Evolutionary conservation across 345 rosid species (phyloP).

Genomic region (Salix purpurea): DNA sequence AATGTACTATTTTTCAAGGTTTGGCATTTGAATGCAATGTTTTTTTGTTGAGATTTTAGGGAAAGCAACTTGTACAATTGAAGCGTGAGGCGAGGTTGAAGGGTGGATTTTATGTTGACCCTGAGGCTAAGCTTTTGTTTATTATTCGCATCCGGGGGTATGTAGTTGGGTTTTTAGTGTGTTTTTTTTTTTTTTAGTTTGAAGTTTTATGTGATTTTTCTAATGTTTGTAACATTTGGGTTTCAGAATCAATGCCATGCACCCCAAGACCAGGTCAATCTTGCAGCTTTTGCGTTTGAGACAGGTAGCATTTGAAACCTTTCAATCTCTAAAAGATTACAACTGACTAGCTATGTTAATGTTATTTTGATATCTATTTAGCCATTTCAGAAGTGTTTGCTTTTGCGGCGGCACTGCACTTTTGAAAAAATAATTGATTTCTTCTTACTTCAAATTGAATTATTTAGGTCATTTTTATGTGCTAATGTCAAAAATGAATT

Average conservation of each 20-base stretch:
- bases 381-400: too few relatives aligned
- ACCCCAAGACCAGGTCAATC: conserved; percentile 79
- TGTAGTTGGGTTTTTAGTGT: not conserved
- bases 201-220: not conserved
- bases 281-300: conserved; percentile 89
- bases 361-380: not conserved
- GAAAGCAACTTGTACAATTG: conserved; percentile 11
- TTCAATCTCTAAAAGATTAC: not conserved
- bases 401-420: too few relatives aligned
- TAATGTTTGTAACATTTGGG: too few relatives aligned
- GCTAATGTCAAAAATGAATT: too few relatives aligned
- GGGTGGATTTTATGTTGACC: conserved; percentile 27
- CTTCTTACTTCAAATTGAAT: too few relatives aligned
- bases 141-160: conserved; percentile 24
- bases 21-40: not conserved
- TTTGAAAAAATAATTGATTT: too few relatives aligned
- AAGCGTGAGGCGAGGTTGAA: conserved; percentile 26
- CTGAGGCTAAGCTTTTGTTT: conserved; percentile 25
- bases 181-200: not conserved
- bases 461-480: too few relatives aligned
- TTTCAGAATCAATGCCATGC: conserved; percentile 79
- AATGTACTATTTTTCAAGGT: not conserved
- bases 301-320: conserved; percentile 48
- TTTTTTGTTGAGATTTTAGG: not conserved
- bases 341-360: not conserved